Evolutionary conservation across 1,139 yeast species (phyloP).

Genomic region (Taphrina deformans): DNA sequence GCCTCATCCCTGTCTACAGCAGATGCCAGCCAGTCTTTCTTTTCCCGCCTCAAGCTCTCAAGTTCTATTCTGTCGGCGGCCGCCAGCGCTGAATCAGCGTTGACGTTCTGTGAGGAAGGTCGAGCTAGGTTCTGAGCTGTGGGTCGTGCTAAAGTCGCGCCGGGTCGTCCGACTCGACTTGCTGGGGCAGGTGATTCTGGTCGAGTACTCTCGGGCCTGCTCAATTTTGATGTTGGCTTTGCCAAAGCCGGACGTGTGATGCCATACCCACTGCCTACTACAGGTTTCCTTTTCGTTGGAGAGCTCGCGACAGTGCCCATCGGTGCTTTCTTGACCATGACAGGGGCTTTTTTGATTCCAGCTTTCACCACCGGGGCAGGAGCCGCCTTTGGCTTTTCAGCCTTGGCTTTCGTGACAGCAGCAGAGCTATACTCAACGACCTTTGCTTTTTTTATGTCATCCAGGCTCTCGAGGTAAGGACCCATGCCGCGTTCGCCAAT

Average conservation of each 20-base stretch:
- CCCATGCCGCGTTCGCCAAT: slow-evolving; percentile 71
- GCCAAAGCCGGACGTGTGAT: slow-evolving; percentile 26
- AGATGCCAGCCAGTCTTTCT: slow-evolving; percentile 25
- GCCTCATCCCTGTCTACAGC: slow-evolving; percentile 28
- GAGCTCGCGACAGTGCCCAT: slow-evolving; percentile 6
- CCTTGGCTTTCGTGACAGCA: slow-evolving; percentile 57
- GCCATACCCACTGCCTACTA: slow-evolving; percentile 25
- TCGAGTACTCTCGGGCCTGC: slow-evolving; percentile 11
- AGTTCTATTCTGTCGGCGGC: slow-evolving; percentile 23
- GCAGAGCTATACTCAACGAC: slow-evolving; percentile 60
- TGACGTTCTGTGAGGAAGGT: neutral
- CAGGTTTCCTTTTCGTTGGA: slow-evolving; percentile 20
- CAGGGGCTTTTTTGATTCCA: slow-evolving; percentile 1
- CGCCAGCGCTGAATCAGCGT: neutral
- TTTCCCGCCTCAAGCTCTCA: slow-evolving; percentile 25
- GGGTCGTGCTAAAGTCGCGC: slow-evolving; percentile 9
- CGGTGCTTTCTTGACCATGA: slow-evolving; percentile 18
- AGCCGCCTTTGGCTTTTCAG: slow-evolving; percentile 40
- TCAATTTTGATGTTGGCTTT: slow-evolving; percentile 7
- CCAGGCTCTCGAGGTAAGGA: slow-evolving; percentile 64
- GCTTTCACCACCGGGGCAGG: slow-evolving; percentile 24
- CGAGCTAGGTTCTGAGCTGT: slow-evolving; percentile 32
- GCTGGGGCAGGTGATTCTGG: slow-evolving; percentile 24
- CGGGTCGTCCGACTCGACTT: slow-evolving; percentile 17
- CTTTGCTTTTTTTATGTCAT: slow-evolving; percentile 66